A percentile compares a stretch with the other conserved stretches of the same genome.
Evolutionary conservation across 1,284 basidiomycete genomes (phyloP).

Genomic region (Rhodotorula sp.): DNA sequence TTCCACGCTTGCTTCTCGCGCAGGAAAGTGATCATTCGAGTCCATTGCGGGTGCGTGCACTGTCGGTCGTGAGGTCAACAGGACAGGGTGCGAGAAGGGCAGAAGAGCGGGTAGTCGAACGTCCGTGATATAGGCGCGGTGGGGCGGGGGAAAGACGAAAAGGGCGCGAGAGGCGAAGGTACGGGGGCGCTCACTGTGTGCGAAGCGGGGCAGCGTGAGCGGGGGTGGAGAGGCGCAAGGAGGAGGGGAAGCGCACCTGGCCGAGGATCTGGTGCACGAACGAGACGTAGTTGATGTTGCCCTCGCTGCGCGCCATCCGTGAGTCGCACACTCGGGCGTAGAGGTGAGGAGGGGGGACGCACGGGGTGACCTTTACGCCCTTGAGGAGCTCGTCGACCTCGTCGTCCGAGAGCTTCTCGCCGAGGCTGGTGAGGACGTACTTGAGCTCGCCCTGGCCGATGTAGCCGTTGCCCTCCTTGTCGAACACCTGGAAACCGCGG

Average conservation of each 20-base stretch:
- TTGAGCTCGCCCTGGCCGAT: conserved; percentile 89
- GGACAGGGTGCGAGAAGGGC: neutral
- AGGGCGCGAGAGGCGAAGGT: neutral
- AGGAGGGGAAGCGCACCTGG: conserved; percentile 3
- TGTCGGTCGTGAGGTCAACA: neutral
- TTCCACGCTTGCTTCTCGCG: too few species aligned
- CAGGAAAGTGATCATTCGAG: neutral
- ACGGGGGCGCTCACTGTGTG: neutral
- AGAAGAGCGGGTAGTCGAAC: neutral
- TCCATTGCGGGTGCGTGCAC: neutral
- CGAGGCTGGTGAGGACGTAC: conserved; percentile 92
- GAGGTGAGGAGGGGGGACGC: conserved; percentile 50
- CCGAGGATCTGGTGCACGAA: conserved; percentile 85
- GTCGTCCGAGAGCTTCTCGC: conserved; percentile 96
- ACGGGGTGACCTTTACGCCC: conserved; percentile 85
- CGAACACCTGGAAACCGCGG: conserved; percentile 98
- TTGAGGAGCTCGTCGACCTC: conserved; percentile 98
- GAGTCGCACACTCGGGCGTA: conserved; percentile 2
- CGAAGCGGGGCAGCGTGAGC: neutral
- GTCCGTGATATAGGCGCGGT: neutral
- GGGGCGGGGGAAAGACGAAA: neutral
- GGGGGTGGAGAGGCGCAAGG: too few species aligned
- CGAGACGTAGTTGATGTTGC: conserved; percentile 95
- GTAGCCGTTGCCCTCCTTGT: conserved; percentile 96
- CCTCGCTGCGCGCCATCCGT: conserved; percentile 64